Conservation (phyloP, 208 protist genomes). For the Acanthamoeba castellanii region DNA sequence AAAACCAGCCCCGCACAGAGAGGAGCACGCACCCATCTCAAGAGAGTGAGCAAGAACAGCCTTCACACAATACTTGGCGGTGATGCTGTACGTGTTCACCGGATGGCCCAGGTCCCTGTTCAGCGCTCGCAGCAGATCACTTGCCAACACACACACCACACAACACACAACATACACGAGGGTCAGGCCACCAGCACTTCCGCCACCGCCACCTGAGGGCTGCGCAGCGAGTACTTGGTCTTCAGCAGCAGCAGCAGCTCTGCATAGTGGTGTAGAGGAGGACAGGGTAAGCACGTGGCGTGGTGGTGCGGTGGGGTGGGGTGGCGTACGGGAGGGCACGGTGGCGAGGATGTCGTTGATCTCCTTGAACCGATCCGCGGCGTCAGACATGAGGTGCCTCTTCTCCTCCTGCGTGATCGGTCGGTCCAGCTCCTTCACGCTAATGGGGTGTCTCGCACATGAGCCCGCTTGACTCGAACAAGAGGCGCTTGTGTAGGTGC, state of each 20-base stretch:
- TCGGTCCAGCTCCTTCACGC: not conserved
- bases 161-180: not conserved
- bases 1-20: not conserved
- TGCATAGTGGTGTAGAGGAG: too few species aligned
- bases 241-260: not conserved
- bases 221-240: not conserved
- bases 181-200: not conserved
- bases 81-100: constrained; percentile 24
- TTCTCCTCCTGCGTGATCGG: constrained; percentile 27
- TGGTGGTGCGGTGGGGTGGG: not conserved
- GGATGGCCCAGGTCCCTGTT: constrained; percentile 49
- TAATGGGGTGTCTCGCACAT: too few species aligned
- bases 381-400: not conserved
- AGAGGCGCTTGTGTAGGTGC: too few species aligned
- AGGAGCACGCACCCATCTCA: not conserved
- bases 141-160: not conserved
- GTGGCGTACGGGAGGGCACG: not conserved
- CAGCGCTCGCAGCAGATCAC: constrained; percentile 21
- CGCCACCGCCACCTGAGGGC: not conserved
- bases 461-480: too few species aligned
- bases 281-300: too few species aligned
- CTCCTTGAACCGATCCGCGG: not conserved
- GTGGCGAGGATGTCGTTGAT: constrained; percentile 27
- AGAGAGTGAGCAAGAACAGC: not conserved
- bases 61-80: not conserved